Evolutionary conservation across 192 early-diverging fungal species (phyloP).

Genomic region (Backusella tuberculispora): DNA sequence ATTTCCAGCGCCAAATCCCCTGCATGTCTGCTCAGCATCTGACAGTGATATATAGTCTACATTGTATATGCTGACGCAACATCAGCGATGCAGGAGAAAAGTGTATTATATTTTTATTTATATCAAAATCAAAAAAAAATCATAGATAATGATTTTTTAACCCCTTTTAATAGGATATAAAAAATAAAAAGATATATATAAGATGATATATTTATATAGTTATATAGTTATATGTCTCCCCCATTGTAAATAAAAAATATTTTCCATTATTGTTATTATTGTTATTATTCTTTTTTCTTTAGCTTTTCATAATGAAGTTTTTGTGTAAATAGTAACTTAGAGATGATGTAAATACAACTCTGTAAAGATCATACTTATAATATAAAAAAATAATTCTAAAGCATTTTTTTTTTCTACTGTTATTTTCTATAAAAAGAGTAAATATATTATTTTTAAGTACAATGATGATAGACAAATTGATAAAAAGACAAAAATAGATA

Average conservation of each 20-base stretch:
- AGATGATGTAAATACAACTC: too few relatives aligned
- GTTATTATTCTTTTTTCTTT: not conserved
- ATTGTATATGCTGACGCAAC: not conserved
- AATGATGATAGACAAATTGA: not conserved
- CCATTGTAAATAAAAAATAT: not conserved
- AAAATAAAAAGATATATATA: conserved; percentile 9
- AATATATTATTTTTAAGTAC: conserved; percentile 5
- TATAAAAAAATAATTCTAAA: not conserved
- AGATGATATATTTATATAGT: not conserved
- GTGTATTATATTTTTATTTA: conserved; percentile 1
- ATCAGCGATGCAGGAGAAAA: not conserved
- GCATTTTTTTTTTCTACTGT: not conserved
- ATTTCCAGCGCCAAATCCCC: not conserved
- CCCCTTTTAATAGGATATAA: not conserved
- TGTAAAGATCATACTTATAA: not conserved
- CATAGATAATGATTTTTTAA: not conserved
- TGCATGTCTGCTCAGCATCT: conserved; percentile 11
- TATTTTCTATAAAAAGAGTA: not conserved
- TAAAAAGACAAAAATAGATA: conserved; percentile 4
- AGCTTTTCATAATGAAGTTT: not conserved
- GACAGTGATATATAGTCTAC: not conserved
- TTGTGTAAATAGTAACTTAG: not conserved
- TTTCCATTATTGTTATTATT: not conserved
- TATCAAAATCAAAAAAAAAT: not conserved
- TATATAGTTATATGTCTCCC: not conserved